Base-by-base conservation (phyloP, 1,284 basidiomycete genomes). In the Vanrija sp. region DNA sequence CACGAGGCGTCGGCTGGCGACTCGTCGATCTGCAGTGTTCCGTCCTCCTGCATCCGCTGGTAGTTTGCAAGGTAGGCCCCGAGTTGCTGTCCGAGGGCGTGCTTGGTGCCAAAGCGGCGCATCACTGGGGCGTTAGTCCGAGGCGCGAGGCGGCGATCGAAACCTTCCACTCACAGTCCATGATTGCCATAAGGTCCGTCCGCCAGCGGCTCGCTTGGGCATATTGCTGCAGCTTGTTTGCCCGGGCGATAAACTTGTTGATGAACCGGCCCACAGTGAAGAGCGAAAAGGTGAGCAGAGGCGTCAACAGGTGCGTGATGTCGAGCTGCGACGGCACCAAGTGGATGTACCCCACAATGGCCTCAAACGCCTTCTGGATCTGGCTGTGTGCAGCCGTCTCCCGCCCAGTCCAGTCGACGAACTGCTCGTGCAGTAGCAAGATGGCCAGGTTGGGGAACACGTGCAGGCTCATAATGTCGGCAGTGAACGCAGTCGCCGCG, bases 241-340 rank as follows among this genome's bases (percentile, higher is more conserved):
- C 64, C 16, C 62, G 59, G 18, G 57, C 49, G 20, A 67, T 60
- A 47, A 67, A 69, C 22, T 64, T 59, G 14, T 56, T 53, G 6
- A 69, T 53, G 14, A 68, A 56, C n/a, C 67, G 56, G 4, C 66
- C 71, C n/a, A 59, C 41, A 4, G 61, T 66, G 49, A 66, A 68
- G 22, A 71, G 27, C 7, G 61, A 69, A 60, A 71, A 66, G 19
- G 56, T 53, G n/a, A 68, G 53, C 0, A 68, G 23, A 2, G 68
- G 57, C 6, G 66, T 69, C 20, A 69, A 45, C 36, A 72, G 38
- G 18, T 64, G 42, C 6, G 64, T 53, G n/a, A 72, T 46, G 44
- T 74, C 71, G 20, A 72, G 52, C 51, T 71, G 71, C 18, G 64
- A 65, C 1, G 72, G 72, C 20, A 74, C 63, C 15, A 71, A 56